Conservation (phyloP, 2,329 filamentous ascomycete species). For the Cyanodermella asteris region DNA sequence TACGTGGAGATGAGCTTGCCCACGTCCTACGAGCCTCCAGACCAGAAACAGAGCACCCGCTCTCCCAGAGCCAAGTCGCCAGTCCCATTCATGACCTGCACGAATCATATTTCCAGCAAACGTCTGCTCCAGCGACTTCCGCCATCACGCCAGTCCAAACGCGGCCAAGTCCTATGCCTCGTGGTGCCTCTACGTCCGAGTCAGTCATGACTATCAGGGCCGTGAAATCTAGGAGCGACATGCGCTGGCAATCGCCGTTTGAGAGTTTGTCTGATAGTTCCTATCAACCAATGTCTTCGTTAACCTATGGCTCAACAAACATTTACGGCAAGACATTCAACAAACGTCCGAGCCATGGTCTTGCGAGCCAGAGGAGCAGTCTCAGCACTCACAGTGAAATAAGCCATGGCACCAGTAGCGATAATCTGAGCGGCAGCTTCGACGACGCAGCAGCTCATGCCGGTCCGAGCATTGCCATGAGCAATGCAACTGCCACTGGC, state of each 20-base stretch:
- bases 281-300: no score
- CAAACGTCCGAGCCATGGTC: no score
- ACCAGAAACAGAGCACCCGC: constrained; percentile 42
- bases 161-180: constrained; percentile 18
- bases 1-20: constrained; percentile 36
- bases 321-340: no score
- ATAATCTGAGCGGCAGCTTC: no score
- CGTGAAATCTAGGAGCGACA: no score
- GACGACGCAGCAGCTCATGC: no score
- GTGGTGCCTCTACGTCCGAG: constrained; percentile 20
- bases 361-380: no score
- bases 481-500: no score
- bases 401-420: no score
- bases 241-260: constrained; percentile 2
- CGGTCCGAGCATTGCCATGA: no score
- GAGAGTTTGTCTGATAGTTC: background rate
- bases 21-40: constrained; percentile 26
- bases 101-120: constrained; percentile 16
- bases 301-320: no score
- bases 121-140: constrained; percentile 7
- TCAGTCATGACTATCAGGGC: constrained; percentile 23
- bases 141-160: constrained; percentile 8
- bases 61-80: constrained; percentile 52
- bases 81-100: constrained; percentile 33
- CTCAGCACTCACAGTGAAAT: no score